These are phyloP conservation scores for Fusarium bulbicola DNA, from an alignment of 2,329 filamentous ascomycete genomes.

Conservation along the genomic window DNA sequence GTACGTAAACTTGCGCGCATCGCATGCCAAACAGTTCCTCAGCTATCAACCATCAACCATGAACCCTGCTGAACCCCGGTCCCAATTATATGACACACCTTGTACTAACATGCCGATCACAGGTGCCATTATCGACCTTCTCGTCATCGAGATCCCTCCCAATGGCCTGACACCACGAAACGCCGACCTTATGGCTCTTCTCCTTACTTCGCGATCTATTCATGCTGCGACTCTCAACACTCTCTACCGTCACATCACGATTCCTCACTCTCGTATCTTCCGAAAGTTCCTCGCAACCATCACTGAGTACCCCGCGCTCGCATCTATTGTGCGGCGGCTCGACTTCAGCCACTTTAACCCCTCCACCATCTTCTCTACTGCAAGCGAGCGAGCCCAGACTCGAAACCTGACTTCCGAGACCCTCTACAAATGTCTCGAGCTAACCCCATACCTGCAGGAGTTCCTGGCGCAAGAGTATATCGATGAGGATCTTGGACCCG, in stretches of 20 bases:
- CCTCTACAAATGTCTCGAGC: constrained; percentile 73
- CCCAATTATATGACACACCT: constrained; percentile 20
- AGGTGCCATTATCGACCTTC: constrained; percentile 79
- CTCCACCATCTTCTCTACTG: constrained; percentile 77
- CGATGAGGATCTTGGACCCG: constrained; percentile 76
- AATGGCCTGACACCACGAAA: constrained; percentile 81
- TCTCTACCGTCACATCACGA: constrained; percentile 81
- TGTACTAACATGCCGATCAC: constrained; percentile 35
- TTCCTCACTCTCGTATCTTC: constrained; percentile 85
- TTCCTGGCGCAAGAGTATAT: constrained; percentile 84
- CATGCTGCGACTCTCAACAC: constrained; percentile 78
- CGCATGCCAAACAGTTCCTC: not conserved
- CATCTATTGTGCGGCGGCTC: constrained; percentile 78
- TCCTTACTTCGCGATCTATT: constrained; percentile 78
- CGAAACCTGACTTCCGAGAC: constrained; percentile 80
- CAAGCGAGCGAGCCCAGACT: constrained; percentile 77
- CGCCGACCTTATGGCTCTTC: constrained; percentile 78
- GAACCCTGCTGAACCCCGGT: constrained; percentile 12
- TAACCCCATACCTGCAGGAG: constrained; percentile 79
- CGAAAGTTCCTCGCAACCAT: constrained; percentile 81
- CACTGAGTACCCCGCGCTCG: constrained; percentile 71
- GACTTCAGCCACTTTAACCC: constrained; percentile 91
- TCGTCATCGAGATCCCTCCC: constrained; percentile 76
- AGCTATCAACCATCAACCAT: not conserved
- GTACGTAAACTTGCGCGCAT: constrained; percentile 57